Evolutionary conservation across 2,329 filamentous ascomycete genomes (phyloP), one percentile per base, ranked within the genome.

Genomic region (Apiospora hydei): DNA sequence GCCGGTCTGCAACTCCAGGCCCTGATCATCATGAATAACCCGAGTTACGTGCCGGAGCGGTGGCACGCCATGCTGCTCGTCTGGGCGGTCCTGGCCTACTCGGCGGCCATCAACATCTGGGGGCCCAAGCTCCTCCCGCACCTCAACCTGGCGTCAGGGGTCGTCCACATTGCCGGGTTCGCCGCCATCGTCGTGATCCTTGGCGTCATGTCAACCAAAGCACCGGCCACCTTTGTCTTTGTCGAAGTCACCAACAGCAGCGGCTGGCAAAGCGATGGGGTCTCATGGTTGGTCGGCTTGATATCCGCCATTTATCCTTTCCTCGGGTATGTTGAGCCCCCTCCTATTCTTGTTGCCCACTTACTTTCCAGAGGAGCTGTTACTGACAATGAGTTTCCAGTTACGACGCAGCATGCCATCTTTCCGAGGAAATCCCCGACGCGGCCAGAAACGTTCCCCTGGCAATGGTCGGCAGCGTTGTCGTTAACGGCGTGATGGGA

Each of bases 41-140:
- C 81, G 0, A 76, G 75, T 0, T 88, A 87, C 70, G 66, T 79
- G 0, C 83, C 84, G 0, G 57, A 79, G n/a, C 74, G 83, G 34
- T 87, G 83, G 82, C 83, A 84, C 26, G 85, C 84, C 0, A 83
- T 86, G 80, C 73, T 87, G 0, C 83, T 87, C 61, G 86, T 86
- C 74, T 86, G 85, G 84, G 79, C 82, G 1, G 74, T 86, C 0
- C 72, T 86, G 7, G 41, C 79, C 0, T 86, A 84, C 67, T 79
- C 80, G 0, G 74, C 81, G 6, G 74, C 75, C 0, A 71, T 85
- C 43, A 87, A 87, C 30, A 82, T 86, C 8, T 86, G 80, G 79
- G 84, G 83, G 0, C 78, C 79, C 0, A 81, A 74, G 34, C 69
- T 82, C 0, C 75, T 85, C 3, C 84, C 84, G 0, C 78, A 80